A percentile compares a stretch with the other conserved stretches of the same genome.
Conservation (phyloP, 768 basidiomycete genomes). For the Stropharia rugosoannulata region DNA sequence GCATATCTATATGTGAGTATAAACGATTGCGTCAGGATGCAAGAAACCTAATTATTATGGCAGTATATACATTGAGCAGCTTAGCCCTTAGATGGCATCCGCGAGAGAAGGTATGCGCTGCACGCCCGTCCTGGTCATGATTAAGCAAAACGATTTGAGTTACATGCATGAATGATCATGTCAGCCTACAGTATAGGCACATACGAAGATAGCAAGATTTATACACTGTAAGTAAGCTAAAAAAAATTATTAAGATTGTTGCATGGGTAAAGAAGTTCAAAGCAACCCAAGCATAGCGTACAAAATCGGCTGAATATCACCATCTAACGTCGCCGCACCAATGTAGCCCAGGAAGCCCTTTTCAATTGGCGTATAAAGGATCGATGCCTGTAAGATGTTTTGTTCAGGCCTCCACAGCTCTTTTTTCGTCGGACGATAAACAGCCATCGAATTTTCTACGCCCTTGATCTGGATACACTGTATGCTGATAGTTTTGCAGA, state of each 20-base stretch:
- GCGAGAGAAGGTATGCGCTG: no score
- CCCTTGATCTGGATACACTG: conserved; percentile 25
- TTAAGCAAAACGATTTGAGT: no score
- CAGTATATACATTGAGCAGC: no score
- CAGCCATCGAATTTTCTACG: conserved; percentile 15
- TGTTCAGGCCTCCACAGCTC: conserved; percentile 19
- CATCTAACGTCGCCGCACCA: conserved; percentile 32
- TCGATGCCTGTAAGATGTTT: conserved; percentile 18
- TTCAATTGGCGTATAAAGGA: conserved; percentile 27
- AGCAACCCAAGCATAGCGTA: conserved; percentile 33
- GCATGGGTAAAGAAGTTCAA: background rate
- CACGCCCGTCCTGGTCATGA: no score
- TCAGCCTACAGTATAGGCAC: no score
- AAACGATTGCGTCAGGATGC: no score
- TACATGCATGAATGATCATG: no score
- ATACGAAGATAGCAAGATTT: background rate
- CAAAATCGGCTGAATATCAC: conserved; percentile 23
- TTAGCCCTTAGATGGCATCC: no score
- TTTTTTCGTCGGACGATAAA: conserved; percentile 10
- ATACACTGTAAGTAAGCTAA: background rate
- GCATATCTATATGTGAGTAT: no score
- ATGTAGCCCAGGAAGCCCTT: conserved; percentile 38
- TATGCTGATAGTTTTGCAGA: conserved; percentile 19
- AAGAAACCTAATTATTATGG: no score
- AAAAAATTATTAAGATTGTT: background rate